Evolutionary conservation across 1,284 basidiomycete genomes (phyloP).

Genomic region (Puccinia horiana): DNA sequence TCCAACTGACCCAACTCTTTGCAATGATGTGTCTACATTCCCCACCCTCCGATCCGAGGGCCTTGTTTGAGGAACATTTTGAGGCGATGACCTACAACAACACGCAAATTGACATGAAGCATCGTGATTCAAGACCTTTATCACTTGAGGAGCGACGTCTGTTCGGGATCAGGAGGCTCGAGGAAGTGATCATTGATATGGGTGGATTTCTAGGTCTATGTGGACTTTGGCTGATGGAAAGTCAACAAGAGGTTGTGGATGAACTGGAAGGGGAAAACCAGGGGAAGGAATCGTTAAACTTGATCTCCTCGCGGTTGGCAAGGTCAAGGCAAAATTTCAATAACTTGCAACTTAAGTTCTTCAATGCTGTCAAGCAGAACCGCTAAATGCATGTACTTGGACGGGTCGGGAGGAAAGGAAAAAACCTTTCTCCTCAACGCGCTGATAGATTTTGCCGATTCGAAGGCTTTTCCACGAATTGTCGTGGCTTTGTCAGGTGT

Average conservation of each 20-base stretch:
- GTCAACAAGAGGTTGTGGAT: too few relatives aligned
- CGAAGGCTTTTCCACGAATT: conserved; percentile 58
- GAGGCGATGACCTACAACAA: neutral
- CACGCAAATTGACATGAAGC: neutral
- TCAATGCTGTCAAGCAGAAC: neutral
- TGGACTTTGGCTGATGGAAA: too few relatives aligned
- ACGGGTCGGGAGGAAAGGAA: conserved; percentile 53
- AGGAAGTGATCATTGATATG: too few relatives aligned
- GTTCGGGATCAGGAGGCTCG: too few relatives aligned
- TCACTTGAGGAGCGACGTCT: too few relatives aligned
- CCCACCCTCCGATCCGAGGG: neutral
- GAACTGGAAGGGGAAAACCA: too few relatives aligned
- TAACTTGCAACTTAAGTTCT: neutral
- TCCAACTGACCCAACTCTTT: neutral
- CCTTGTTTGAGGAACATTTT: neutral
- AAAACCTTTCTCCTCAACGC: conserved; percentile 64
- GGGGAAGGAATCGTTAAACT: too few relatives aligned
- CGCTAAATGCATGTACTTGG: neutral
- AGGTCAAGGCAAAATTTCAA: neutral
- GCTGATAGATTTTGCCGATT: conserved; percentile 57
- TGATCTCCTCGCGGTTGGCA: too few relatives aligned
- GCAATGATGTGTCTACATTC: neutral
- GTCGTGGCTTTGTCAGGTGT: conserved; percentile 60
- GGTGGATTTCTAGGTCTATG: too few relatives aligned
- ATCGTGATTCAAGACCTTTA: neutral